phyloP scores from a whole-genome alignment of 371 early-diverging fungal species.

The Mortierella sp. region DNA sequence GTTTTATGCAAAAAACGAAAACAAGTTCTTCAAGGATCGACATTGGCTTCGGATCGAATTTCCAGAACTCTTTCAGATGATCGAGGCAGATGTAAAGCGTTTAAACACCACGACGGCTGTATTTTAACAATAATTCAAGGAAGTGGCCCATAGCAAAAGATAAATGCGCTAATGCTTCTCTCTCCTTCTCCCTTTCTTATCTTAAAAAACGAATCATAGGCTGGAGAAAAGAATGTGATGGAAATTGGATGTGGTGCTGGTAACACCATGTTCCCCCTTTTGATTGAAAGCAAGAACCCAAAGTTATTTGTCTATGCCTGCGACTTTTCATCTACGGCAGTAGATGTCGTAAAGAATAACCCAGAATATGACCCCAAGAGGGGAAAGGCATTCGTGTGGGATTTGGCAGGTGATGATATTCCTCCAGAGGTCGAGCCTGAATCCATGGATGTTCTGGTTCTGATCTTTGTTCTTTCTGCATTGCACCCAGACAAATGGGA shows the following conservation, averaged over 20 bases:
- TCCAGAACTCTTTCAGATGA: constrained; percentile 74
- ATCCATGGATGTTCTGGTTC: constrained; percentile 83
- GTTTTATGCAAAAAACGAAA: constrained; percentile 93
- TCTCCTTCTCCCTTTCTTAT: not conserved
- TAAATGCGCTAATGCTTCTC: not conserved
- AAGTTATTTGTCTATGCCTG: constrained; percentile 81
- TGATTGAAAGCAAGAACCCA: constrained; percentile 77
- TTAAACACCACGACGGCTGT: not conserved
- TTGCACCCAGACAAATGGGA: constrained; percentile 86
- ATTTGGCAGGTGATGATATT: constrained; percentile 77
- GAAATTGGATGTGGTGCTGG: constrained; percentile 98
- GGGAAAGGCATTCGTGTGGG: constrained; percentile 88
- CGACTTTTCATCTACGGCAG: constrained; percentile 87
- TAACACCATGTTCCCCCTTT: constrained; percentile 93
- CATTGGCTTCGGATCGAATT: constrained; percentile 97
- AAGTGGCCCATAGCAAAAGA: not conserved
- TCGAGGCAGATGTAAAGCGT: constrained; percentile 37
- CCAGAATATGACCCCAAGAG: constrained; percentile 58
- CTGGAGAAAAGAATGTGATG: constrained; percentile 62
- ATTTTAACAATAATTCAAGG: not conserved
- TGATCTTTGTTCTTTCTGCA: constrained; percentile 89
- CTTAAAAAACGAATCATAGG: constrained; percentile 16
- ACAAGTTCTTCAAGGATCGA: constrained; percentile 94
- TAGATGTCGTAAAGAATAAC: constrained; percentile 76
- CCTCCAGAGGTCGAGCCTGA: constrained; percentile 74